These are phyloP conservation scores for Eucalyptus cladocalyx DNA, from an alignment of 345 rosid genomes.

Conservation along the genomic window DNA sequence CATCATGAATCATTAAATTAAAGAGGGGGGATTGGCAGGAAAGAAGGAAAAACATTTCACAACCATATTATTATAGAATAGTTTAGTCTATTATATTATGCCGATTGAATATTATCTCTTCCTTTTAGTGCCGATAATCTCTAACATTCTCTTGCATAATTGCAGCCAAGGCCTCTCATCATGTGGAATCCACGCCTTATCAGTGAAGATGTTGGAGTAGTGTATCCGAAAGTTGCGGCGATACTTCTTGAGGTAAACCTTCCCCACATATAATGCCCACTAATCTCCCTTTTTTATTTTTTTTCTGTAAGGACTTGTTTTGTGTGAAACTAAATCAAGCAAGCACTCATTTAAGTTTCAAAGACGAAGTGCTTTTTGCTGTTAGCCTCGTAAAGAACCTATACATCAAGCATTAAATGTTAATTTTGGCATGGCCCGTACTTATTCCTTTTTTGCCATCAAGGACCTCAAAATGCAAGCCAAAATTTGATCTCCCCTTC, in stretches of 20 bases:
- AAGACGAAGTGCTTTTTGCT: not conserved
- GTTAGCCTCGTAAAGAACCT: not conserved
- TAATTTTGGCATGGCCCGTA: not conserved
- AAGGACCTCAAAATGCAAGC: not conserved
- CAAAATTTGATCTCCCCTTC: not conserved
- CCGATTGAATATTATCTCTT: not conserved
- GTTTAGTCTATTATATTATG: not conserved
- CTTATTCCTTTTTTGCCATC: not conserved
- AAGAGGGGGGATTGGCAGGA: not conserved
- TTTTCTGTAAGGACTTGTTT: not conserved
- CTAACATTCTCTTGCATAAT: not conserved
- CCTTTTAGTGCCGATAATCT: not conserved
- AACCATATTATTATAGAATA: not conserved
- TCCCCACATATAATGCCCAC: not conserved
- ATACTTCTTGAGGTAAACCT: conserved; percentile 60
- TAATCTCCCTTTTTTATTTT: not conserved
- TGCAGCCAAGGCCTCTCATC: conserved; percentile 86
- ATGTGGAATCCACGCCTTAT: conserved; percentile 99
- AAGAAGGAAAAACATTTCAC: not conserved
- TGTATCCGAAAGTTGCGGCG: conserved; percentile 74
- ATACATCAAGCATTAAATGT: not conserved
- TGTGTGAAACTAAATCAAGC: not conserved
- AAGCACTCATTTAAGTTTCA: not conserved
- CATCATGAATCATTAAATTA: not conserved
- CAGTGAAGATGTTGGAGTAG: conserved; percentile 94